Percentiles rank a stretch among this genome's conserved stretches.
phyloP scores from a whole-genome alignment of 1,284 basidiomycete genomes.

The Cronartium quercuum region DNA sequence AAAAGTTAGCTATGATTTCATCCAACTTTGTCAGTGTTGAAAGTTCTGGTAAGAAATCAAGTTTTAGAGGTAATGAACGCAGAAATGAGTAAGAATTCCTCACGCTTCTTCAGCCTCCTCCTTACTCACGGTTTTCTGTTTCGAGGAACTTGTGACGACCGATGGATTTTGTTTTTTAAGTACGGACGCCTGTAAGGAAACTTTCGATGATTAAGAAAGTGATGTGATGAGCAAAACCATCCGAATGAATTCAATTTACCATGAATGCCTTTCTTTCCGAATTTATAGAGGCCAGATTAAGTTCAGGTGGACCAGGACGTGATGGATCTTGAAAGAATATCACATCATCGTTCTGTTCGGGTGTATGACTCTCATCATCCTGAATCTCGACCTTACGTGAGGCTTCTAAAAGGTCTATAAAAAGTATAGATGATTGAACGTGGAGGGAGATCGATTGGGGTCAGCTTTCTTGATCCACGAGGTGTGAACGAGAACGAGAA shows the following conservation, averaged over 20 bases:
- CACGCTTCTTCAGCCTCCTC: constrained; percentile 26
- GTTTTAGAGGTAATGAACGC: no score
- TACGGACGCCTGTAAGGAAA: constrained; percentile 3
- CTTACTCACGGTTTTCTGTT: background rate
- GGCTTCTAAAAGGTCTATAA: background rate
- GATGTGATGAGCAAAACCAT: background rate
- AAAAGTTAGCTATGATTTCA: background rate
- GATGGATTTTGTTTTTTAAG: constrained; percentile 8
- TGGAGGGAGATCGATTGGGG: background rate
- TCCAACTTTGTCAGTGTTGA: background rate
- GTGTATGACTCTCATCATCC: no score
- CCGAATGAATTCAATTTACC: background rate
- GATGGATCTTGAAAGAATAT: constrained; percentile 29
- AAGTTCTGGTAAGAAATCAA: background rate
- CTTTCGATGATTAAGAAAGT: background rate
- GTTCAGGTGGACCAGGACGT: background rate
- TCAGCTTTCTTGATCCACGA: background rate
- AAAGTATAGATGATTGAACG: background rate
- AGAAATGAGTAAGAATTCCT: no score
- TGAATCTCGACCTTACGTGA: background rate
- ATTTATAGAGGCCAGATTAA: background rate
- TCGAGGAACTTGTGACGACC: background rate
- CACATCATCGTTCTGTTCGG: background rate
- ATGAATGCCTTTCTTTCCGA: constrained; percentile 32
- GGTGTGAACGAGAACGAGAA: background rate